phyloP scores from a whole-genome alignment of 495 filamentous ascomycete species.

The Hypoxylon fuscum region DNA sequence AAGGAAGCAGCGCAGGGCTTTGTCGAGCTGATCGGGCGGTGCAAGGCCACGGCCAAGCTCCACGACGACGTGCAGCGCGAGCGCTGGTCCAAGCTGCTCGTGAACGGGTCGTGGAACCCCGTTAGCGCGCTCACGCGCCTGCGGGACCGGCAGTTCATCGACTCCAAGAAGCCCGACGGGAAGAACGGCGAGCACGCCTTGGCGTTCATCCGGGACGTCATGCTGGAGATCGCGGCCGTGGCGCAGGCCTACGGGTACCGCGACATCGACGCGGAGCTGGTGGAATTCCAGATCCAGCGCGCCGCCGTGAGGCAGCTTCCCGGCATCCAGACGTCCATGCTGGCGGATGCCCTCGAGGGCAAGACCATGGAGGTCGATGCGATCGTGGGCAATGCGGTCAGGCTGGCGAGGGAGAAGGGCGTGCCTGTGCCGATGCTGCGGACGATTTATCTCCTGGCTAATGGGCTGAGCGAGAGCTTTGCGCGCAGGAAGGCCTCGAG shows the following conservation, averaged over 20 bases:
- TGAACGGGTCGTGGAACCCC: constrained; percentile 63
- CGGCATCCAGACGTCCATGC: constrained; percentile 59
- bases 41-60: constrained; percentile 50
- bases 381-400: constrained; percentile 61
- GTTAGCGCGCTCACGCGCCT: constrained; percentile 59
- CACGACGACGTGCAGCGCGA: constrained; percentile 59
- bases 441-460: constrained; percentile 52
- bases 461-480: constrained; percentile 42
- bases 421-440: constrained; percentile 55
- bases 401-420: constrained; percentile 51
- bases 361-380: constrained; percentile 61
- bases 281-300: constrained; percentile 49
- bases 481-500: constrained; percentile 9
- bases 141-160: constrained; percentile 55
- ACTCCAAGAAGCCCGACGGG: constrained; percentile 30
- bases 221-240: constrained; percentile 60
- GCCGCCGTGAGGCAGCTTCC: constrained; percentile 42
- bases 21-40: constrained; percentile 46
- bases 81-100: constrained; percentile 62
- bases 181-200: constrained; percentile 34
- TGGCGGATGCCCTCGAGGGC: constrained; percentile 52
- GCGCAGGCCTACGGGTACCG: constrained; percentile 54
- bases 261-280: constrained; percentile 49
- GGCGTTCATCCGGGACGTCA: constrained; percentile 51
- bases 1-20: constrained; percentile 47